A percentile compares a stretch with the other conserved stretches of the same genome.
These are phyloP conservation scores for Phoma sp. DNA, from an alignment of 2,329 filamentous ascomycete species.

Conservation along the genomic window DNA sequence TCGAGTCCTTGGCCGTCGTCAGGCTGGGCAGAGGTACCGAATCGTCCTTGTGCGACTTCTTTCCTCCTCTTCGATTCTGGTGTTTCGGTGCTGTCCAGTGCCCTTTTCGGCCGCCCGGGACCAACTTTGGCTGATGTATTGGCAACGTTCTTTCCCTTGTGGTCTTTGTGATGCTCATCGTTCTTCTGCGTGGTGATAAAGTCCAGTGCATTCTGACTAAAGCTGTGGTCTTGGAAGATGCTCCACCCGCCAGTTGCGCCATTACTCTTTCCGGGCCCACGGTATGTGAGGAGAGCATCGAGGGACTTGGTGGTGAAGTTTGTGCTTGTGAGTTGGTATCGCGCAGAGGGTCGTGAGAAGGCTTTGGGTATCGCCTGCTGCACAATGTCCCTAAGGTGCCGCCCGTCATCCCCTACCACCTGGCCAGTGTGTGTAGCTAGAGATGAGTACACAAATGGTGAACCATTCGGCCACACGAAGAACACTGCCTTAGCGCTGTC, in stretches of 20 bases:
- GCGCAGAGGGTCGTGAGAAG: constrained; percentile 74
- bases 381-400: constrained; percentile 73
- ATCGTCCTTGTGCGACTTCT: constrained; percentile 71
- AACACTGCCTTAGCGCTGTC: constrained; percentile 77
- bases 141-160: constrained; percentile 3
- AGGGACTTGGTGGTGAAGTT: constrained; percentile 76
- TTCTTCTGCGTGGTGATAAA: constrained; percentile 45
- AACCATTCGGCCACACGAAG: constrained; percentile 81
- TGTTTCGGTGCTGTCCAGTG: constrained; percentile 34
- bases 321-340: constrained; percentile 74
- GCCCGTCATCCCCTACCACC: constrained; percentile 43
- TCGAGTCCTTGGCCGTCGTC: constrained; percentile 48
- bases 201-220: constrained; percentile 60
- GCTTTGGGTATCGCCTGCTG: constrained; percentile 84
- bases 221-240: constrained; percentile 72
- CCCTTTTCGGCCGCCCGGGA: constrained; percentile 38
- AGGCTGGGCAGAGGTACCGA: constrained; percentile 62
- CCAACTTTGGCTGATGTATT: constrained; percentile 29
- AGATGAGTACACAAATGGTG: constrained; percentile 75
- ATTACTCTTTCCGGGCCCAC: constrained; percentile 74
- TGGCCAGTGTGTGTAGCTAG: constrained; percentile 53
- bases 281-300: constrained; percentile 70
- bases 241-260: constrained; percentile 79
- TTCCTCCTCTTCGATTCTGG: constrained; percentile 64
- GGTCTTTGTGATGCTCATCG: constrained; percentile 29